Evolutionary conservation across 768 basidiomycete species (phyloP).

Genomic region (Russula abietina): DNA sequence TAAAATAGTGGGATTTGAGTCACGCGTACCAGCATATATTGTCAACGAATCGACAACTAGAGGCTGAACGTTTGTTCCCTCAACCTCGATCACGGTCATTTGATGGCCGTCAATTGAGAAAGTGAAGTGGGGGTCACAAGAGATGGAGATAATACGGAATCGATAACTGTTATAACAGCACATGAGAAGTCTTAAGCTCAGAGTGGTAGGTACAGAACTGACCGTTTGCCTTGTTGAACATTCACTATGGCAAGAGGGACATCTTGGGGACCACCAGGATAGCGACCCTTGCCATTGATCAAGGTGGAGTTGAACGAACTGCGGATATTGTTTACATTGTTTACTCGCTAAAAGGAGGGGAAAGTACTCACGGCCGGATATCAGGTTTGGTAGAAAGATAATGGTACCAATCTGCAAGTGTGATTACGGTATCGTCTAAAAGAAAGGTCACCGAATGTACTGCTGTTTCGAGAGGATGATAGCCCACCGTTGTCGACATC

Average conservation of each 20-base stretch:
- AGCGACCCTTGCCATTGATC: conserved; percentile 47
- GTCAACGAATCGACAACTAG: conserved; percentile 37
- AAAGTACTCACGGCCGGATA: not conserved
- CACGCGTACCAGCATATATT: conserved; percentile 36
- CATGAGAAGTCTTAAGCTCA: not conserved
- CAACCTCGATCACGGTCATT: conserved; percentile 40
- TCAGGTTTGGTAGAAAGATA: conserved; percentile 4
- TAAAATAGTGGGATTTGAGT: not conserved
- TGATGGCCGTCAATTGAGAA: conserved; percentile 38
- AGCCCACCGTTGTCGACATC: conserved; percentile 32
- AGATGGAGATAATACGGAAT: conserved; percentile 24
- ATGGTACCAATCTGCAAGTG: conserved; percentile 39
- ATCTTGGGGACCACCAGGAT: conserved; percentile 19
- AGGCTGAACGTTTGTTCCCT: conserved; percentile 33
- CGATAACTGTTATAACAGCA: conserved; percentile 16
- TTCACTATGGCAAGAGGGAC: conserved; percentile 15
- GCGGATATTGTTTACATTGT: not conserved
- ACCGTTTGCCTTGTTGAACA: conserved; percentile 17
- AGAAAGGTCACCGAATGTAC: not conserved
- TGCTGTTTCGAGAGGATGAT: too few relatives aligned
- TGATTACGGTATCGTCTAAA: conserved; percentile 43
- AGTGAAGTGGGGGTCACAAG: conserved; percentile 34
- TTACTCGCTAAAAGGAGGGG: too few relatives aligned
- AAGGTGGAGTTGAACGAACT: conserved; percentile 34
- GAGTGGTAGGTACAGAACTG: not conserved